Evolutionary conservation across 805 yeast genomes (phyloP).

Genomic region (Ogataea paraovalis): DNA sequence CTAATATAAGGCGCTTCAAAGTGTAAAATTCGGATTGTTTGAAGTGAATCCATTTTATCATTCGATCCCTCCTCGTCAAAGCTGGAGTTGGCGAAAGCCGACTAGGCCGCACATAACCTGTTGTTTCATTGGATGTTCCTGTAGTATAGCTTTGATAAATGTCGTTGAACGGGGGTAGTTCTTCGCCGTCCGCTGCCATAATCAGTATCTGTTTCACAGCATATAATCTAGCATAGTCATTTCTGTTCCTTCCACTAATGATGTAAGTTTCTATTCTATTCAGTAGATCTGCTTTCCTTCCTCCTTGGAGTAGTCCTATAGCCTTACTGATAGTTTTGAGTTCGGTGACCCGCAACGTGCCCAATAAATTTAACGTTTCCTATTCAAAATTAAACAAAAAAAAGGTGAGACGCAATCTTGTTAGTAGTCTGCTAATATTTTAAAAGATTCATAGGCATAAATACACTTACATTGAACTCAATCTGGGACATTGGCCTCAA

Average conservation of each 20-base stretch:
- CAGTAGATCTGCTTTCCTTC: background rate
- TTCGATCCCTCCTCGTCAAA: background rate
- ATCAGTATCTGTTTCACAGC: conserved; percentile 43
- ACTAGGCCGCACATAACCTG: background rate
- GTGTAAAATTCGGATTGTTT: conserved; percentile 54
- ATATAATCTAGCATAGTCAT: conserved; percentile 39
- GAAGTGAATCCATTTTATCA: conserved; percentile 39
- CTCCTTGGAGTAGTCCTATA: background rate
- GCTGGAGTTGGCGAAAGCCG: background rate
- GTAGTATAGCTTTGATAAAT: conserved; percentile 18
- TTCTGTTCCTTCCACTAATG: background rate
- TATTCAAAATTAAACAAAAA: background rate
- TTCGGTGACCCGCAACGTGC: background rate
- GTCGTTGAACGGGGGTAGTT: conserved; percentile 36
- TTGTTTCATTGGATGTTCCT: conserved; percentile 12
- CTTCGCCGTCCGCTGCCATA: conserved; percentile 30
- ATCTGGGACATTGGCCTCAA: background rate
- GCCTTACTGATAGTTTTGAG: background rate
- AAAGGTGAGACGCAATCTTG: too few relatives aligned
- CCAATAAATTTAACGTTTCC: background rate
- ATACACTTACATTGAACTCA: conserved; percentile 1
- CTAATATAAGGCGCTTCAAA: conserved; percentile 43
- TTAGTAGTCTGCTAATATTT: background rate
- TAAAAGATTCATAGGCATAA: too few relatives aligned
- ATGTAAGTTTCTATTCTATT: background rate